phyloP scores from a whole-genome alignment of 225 moss, liverwort and hornwort genomes.

The Sphagnum tenellum region DNA sequence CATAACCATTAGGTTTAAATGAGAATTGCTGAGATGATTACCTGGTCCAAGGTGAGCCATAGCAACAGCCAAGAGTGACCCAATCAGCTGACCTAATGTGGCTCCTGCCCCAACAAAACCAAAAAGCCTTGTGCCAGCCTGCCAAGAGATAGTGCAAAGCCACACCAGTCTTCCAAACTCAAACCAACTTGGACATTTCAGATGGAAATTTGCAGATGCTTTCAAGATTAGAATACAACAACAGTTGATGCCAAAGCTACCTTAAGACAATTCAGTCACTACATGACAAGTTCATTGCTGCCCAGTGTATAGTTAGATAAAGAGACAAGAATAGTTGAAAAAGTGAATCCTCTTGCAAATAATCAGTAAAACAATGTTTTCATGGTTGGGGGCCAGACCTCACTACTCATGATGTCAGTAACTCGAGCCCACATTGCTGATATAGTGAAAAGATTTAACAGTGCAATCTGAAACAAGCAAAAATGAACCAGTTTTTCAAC shows the following conservation, averaged over 20 bases:
- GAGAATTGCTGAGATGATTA: slow-evolving; percentile 2
- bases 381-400: slow-evolving; percentile 22
- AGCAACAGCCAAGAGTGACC: slow-evolving; percentile 52
- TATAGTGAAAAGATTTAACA: slow-evolving; percentile 47
- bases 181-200: no score
- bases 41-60: slow-evolving; percentile 65
- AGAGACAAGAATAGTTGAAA: no score
- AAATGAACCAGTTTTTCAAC: neutral
- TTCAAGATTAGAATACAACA: no score
- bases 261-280: no score
- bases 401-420: slow-evolving; percentile 58
- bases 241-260: no score
- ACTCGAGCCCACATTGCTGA: slow-evolving; percentile 59
- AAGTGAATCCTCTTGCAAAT: no score
- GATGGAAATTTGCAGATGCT: no score
- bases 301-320: no score
- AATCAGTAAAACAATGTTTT: neutral
- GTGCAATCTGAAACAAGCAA: slow-evolving; percentile 34
- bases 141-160: neutral
- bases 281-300: no score
- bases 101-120: slow-evolving; percentile 62
- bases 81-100: slow-evolving; percentile 59
- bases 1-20: no score
- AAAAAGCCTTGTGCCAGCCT: slow-evolving; percentile 57
- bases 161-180: no score